Conservation (phyloP, 495 filamentous ascomycete genomes). For the Xylaria cubensis region DNA sequence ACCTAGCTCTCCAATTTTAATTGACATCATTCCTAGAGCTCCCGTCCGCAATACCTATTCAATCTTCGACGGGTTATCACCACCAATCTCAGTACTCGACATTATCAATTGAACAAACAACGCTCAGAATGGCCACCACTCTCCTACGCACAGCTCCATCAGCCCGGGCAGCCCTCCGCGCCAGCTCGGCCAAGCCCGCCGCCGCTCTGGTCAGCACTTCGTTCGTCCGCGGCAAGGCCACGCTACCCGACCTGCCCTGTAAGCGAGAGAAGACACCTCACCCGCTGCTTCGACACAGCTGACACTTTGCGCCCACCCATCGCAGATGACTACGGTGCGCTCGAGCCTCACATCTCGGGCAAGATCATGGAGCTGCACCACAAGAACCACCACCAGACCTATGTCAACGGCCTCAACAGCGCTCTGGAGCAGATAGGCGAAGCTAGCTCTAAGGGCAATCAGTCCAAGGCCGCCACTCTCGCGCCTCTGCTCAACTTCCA, state of each 20-base stretch:
- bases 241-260: slow-evolving; percentile 94
- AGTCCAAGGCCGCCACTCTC: slow-evolving; percentile 74
- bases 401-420: slow-evolving; percentile 75
- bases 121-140: slow-evolving; percentile 56
- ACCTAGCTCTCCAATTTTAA: background rate
- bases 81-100: background rate
- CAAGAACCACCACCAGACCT: slow-evolving; percentile 79
- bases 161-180: slow-evolving; percentile 53
- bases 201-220: slow-evolving; percentile 70
- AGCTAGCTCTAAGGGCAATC: slow-evolving; percentile 64
- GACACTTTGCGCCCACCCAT: background rate
- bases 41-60: background rate
- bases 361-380: slow-evolving; percentile 98
- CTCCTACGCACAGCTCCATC: slow-evolving; percentile 58
- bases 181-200: slow-evolving; percentile 45
- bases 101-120: slow-evolving; percentile 22
- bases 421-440: slow-evolving; percentile 65
- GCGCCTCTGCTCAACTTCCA: slow-evolving; percentile 95
- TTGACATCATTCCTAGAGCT: slow-evolving; percentile 25
- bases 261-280: slow-evolving; percentile 42
- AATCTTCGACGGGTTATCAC: background rate
- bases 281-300: background rate
- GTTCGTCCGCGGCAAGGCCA: slow-evolving; percentile 86
- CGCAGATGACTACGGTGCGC: slow-evolving; percentile 84
- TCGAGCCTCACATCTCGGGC: slow-evolving; percentile 93